Percentiles rank a stretch among this genome's conserved stretches.
Conservation (phyloP, 495 filamentous ascomycete species). For the Lentithecium fluviatile region DNA sequence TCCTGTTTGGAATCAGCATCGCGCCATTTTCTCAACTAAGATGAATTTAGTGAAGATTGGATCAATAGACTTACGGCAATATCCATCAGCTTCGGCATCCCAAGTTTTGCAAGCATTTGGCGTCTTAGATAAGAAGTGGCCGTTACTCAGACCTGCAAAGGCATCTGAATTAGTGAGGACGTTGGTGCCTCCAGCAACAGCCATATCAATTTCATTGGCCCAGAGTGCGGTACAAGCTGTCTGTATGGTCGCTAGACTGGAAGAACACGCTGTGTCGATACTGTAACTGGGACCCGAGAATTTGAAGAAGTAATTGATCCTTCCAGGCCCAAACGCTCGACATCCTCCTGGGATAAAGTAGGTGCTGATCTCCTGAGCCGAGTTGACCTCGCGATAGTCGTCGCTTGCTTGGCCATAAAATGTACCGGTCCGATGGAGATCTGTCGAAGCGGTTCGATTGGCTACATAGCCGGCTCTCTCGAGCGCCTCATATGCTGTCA, state of each 20-base stretch:
- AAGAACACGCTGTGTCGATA: slow-evolving; percentile 36
- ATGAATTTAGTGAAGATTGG: no score
- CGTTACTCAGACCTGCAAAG: slow-evolving; percentile 29
- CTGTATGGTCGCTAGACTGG: slow-evolving; percentile 37
- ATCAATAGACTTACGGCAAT: no score
- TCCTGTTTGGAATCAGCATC: no score
- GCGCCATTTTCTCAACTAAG: no score
- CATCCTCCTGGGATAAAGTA: slow-evolving; percentile 47
- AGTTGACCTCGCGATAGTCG: slow-evolving; percentile 44
- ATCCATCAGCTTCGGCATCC: slow-evolving; percentile 35
- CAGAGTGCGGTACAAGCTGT: slow-evolving; percentile 31
- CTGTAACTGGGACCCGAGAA: slow-evolving; percentile 33
- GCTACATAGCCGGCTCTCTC: slow-evolving; percentile 44
- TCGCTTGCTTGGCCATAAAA: slow-evolving; percentile 45
- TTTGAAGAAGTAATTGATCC: slow-evolving; percentile 50
- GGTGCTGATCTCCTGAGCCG: slow-evolving; percentile 44
- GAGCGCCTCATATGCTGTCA: slow-evolving; percentile 46
- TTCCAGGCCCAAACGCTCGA: slow-evolving; percentile 46
- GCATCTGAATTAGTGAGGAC: slow-evolving; percentile 38
- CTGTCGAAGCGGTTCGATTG: slow-evolving; percentile 39
- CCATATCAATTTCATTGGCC: slow-evolving; percentile 31
- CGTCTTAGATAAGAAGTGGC: slow-evolving; percentile 35
- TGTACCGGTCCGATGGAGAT: slow-evolving; percentile 41
- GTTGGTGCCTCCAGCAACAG: slow-evolving; percentile 33
- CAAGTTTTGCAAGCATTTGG: slow-evolving; percentile 36